Conservation (phyloP, 768 basidiomycete genomes). For the Wakefieldia striispora region DNA sequence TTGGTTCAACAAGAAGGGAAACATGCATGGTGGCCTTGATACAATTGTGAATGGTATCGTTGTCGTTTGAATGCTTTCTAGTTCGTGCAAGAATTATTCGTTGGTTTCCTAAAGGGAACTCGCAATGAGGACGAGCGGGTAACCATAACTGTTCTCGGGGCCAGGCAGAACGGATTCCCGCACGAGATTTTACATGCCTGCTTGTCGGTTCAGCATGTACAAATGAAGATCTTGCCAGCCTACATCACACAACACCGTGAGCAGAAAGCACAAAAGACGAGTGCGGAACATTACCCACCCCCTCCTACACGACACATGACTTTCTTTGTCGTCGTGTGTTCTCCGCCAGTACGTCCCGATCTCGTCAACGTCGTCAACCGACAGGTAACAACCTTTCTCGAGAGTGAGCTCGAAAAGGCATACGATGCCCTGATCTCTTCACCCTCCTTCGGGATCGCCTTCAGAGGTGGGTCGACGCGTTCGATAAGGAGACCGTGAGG, state of each 20-base stretch:
- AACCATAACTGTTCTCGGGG: background rate
- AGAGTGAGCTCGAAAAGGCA: constrained; percentile 70
- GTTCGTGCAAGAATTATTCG: constrained; percentile 24
- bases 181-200: constrained; percentile 46
- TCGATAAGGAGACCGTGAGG: constrained; percentile 76
- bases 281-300: constrained; percentile 45
- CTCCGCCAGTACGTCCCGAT: constrained; percentile 42
- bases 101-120: constrained; percentile 12
- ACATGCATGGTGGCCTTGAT: constrained; percentile 22
- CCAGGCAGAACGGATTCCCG: background rate
- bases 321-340: constrained; percentile 60
- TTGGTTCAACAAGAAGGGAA: constrained; percentile 1
- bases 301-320: constrained; percentile 92
- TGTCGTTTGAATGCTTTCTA: constrained; percentile 28
- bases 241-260: constrained; percentile 22
- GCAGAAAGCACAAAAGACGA: background rate
- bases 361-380: constrained; percentile 77
- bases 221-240: constrained; percentile 81
- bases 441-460: constrained; percentile 60
- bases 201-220: constrained; percentile 75
- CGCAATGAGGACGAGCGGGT: background rate
- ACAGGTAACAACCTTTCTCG: constrained; percentile 74
- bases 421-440: constrained; percentile 85
- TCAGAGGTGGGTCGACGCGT: constrained; percentile 77
- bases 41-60: constrained; percentile 27